Evolutionary conservation across 129 eudicot genomes (phyloP).

Genomic region (Scalesia atractyloides): DNA sequence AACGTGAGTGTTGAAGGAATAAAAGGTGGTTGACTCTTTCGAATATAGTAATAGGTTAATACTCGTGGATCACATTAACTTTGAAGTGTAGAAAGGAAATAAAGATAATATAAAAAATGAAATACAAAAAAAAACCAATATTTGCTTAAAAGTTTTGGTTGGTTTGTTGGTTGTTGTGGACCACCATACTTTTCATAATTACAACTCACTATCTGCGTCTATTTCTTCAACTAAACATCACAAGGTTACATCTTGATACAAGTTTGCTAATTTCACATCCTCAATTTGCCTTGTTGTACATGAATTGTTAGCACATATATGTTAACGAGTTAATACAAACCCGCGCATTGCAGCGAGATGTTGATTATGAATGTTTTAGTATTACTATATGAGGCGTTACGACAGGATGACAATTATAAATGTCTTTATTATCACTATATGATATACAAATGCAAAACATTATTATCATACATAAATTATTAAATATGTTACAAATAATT

Average conservation of each 20-base stretch:
- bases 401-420: too few species aligned
- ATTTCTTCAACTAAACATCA: background rate
- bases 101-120: constrained; percentile 16
- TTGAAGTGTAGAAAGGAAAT: constrained; percentile 20
- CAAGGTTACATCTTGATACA: background rate
- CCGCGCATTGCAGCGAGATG: too few species aligned
- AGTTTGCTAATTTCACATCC: too few species aligned
- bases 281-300: too few species aligned
- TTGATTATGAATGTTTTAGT: too few species aligned
- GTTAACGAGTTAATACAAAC: too few species aligned
- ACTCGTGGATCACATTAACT: constrained; percentile 25
- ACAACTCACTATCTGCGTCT: background rate
- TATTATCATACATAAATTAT: too few species aligned
- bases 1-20: background rate
- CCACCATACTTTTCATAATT: constrained; percentile 8
- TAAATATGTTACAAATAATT: too few species aligned
- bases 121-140: background rate
- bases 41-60: background rate
- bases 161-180: constrained; percentile 29
- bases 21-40: background rate
- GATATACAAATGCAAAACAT: too few species aligned
- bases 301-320: too few species aligned
- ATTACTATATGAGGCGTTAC: too few species aligned
- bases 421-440: too few species aligned
- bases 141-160: background rate